These are phyloP conservation scores for Boletus barrowsii DNA, from an alignment of 768 basidiomycete species.

Conservation along the genomic window DNA sequence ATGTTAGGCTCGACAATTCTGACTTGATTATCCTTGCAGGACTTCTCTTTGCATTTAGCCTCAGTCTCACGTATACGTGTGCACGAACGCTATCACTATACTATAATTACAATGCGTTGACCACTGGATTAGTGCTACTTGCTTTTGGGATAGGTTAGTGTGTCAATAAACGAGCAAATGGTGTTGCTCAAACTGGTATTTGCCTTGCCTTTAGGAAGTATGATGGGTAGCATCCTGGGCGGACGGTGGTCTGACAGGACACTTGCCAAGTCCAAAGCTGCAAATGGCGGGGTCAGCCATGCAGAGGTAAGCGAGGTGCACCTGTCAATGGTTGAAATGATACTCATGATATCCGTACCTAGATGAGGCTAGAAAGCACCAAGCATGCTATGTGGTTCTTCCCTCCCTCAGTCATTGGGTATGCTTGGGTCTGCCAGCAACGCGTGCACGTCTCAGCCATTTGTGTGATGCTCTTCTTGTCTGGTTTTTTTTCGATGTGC, in stretches of 20 bases:
- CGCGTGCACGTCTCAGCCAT: conserved; percentile 66
- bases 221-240: conserved; percentile 56
- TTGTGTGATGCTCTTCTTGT: conserved; percentile 69
- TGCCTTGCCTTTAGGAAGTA: conserved; percentile 34
- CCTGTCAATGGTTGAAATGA: too few species aligned
- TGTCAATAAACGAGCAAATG: too few species aligned
- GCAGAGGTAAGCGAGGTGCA: conserved; percentile 55
- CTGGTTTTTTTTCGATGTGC: conserved; percentile 74
- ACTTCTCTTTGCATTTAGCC: conserved; percentile 67
- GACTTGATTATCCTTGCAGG: conserved; percentile 37
- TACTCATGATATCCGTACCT: background rate
- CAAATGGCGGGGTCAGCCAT: conserved; percentile 47
- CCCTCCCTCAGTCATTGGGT: conserved; percentile 61
- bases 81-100: conserved; percentile 63
- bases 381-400: conserved; percentile 48
- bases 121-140: conserved; percentile 78
- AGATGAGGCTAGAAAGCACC: conserved; percentile 78
- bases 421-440: conserved; percentile 74
- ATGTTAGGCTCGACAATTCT: background rate
- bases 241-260: conserved; percentile 59
- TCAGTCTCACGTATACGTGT: conserved; percentile 69
- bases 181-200: background rate
- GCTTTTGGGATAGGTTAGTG: conserved; percentile 64
- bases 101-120: conserved; percentile 69
- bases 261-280: conserved; percentile 42